phyloP scores from a whole-genome alignment of 176 grass and related monocot species.

The Juncus effusus region DNA sequence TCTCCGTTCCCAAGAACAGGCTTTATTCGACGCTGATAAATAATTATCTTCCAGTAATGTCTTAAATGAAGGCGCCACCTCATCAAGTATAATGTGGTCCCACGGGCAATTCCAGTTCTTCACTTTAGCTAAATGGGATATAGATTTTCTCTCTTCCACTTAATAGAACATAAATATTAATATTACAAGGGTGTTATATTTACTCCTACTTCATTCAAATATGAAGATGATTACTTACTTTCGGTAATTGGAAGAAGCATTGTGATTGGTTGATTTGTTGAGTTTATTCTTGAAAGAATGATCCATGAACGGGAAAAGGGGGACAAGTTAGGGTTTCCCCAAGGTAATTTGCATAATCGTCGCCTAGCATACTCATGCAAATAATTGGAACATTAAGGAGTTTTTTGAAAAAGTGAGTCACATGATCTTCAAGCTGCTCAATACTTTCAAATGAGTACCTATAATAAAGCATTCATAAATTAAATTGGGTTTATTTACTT shows the following conservation, averaged over 20 bases:
- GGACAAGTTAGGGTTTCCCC: conserved; percentile 48
- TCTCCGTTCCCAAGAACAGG: conserved; percentile 59
- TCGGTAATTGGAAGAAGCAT: background rate
- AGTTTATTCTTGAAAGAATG: conserved; percentile 25
- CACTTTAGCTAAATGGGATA: background rate
- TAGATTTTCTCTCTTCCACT: conserved; percentile 18
- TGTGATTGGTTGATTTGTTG: too few species aligned
- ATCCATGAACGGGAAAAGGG: conserved; percentile 65
- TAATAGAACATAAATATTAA: too few species aligned
- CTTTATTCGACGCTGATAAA: conserved; percentile 39
- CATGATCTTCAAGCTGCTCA: conserved; percentile 56
- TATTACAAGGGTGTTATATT: too few species aligned
- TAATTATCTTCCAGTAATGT: conserved; percentile 64
- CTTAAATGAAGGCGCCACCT: conserved; percentile 65
- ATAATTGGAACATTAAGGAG: conserved; percentile 23
- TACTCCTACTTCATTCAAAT: conserved; percentile 37
- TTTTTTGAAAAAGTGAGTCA: conserved; percentile 56
- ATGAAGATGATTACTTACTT: conserved; percentile 50
- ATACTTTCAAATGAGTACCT: conserved; percentile 51
- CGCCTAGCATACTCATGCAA: conserved; percentile 79
- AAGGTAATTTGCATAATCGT: conserved; percentile 52
- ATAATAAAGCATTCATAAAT: conserved; percentile 24
- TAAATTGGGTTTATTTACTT: background rate
- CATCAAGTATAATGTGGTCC: conserved; percentile 51
- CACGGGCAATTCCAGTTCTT: conserved; percentile 81